Percentiles rank a stretch among this genome's conserved stretches.
These are phyloP conservation scores for Chenopodium quinoa DNA, from an alignment of 148 eudicot genomes.

Conservation along the genomic window DNA sequence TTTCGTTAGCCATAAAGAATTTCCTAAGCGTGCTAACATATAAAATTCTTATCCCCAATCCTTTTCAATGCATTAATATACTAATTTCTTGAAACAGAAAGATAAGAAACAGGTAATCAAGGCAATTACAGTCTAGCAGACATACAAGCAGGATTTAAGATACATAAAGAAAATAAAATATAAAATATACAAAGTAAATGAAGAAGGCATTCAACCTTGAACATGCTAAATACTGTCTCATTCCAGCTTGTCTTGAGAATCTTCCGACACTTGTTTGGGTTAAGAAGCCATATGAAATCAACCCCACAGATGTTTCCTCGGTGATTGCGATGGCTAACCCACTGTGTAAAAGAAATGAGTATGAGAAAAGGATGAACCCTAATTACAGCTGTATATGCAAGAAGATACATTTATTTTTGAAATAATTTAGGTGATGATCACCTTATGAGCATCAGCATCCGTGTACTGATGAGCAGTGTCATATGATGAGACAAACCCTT, in stretches of 20 bases:
- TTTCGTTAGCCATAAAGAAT: too few species aligned
- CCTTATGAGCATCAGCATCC: constrained; percentile 96
- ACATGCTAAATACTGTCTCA: constrained; percentile 90
- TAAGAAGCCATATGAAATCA: constrained; percentile 99
- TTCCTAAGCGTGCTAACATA: neutral
- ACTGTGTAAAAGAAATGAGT: constrained; percentile 42
- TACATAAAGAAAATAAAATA: neutral
- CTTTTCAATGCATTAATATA: neutral
- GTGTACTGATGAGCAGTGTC: constrained; percentile 98
- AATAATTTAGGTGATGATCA: constrained; percentile 12
- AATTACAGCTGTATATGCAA: neutral
- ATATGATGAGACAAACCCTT: constrained; percentile 95
- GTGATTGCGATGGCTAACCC: constrained; percentile 99
- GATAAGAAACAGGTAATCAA: neutral
- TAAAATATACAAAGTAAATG: neutral
- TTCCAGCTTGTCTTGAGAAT: constrained; percentile 90
- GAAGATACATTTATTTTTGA: neutral
- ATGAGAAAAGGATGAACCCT: constrained; percentile 13
- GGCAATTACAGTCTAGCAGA: neutral
- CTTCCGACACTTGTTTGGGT: constrained; percentile 81
- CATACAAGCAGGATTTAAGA: neutral
- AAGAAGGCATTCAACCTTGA: constrained; percentile 65
- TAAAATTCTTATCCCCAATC: neutral
- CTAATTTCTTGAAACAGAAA: neutral
- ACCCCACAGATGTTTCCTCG: constrained; percentile 96